Evolutionary conservation across 2,329 filamentous ascomycete genomes (phyloP).

Genomic region (Colletotrichum eleusines): DNA sequence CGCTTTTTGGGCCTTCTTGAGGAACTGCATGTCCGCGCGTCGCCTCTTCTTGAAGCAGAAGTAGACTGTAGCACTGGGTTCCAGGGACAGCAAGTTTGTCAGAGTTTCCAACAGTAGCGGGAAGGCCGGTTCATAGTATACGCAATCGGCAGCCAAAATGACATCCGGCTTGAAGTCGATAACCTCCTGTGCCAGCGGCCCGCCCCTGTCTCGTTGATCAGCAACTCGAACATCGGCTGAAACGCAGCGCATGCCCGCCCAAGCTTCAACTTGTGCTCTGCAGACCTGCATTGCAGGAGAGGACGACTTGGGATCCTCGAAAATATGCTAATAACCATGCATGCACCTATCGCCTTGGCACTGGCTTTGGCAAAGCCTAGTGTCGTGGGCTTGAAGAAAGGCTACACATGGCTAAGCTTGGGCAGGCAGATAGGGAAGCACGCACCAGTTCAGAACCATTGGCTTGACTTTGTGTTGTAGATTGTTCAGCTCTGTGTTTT

Average conservation of each 20-base stretch:
- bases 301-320: not conserved
- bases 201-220: conserved; percentile 62
- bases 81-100: conserved; percentile 78
- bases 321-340: not conserved
- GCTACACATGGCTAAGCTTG: conserved; percentile 22
- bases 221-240: conserved; percentile 27
- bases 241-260: not conserved
- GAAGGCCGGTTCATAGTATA: conserved; percentile 97
- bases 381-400: conserved; percentile 2
- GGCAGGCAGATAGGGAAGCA: conserved; percentile 41
- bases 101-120: conserved; percentile 86
- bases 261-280: not conserved
- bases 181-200: conserved; percentile 67
- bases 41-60: conserved; percentile 97
- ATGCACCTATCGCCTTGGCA: conserved; percentile 1
- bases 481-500: conserved; percentile 86
- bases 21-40: conserved; percentile 81
- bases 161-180: conserved; percentile 75
- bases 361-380: conserved; percentile 5
- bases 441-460: conserved; percentile 84
- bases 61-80: conserved; percentile 72
- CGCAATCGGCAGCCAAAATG: conserved; percentile 94
- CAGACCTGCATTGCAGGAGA: not conserved
- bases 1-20: conserved; percentile 76
- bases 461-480: conserved; percentile 74